Base-by-base conservation (phyloP, 306 rosid species). In the Acacia melanoxylon region DNA sequence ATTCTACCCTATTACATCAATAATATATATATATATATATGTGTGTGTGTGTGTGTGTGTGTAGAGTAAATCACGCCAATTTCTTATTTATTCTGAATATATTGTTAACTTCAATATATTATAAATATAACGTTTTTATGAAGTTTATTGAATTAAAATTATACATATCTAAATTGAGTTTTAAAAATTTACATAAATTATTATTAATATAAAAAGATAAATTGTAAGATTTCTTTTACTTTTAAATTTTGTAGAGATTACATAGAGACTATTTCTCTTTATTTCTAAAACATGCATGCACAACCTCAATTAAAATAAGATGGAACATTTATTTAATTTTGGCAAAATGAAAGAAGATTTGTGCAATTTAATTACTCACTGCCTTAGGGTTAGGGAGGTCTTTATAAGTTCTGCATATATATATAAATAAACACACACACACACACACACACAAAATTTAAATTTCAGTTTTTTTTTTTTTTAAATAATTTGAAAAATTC, bases 1-100 rank as follows among this genome's bases (percentile, higher is more conserved):
- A 56, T 79, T 85, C 79, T 77, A 78, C 66, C 80, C 80, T 78
- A 45, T 76, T 52, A 19, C 9, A 52, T 52, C 59, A 52, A 52
- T 29, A 29, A 27, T 27, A 27, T 27, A 27, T 27, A 27, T 27
- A 27, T 27, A 27, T 27, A 27, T 27, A 27, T 27, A 27, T 27
- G 1, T 1, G 1, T 1, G 1, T 27, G 1, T 27, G 1, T 27
- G 1, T 27, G 29, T 27, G 29, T 27, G 29, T 27, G 29, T 27
- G 29, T 27, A 27, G 31, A 22, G 67, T 61, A 3, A 24, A 24
- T 12, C 33, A 11, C 17, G 12, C 17, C 15, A 24, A 2, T 25
- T 61, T 61, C 4, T 61, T 61, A 61, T 24, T 61, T 25, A 61
- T 61, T 61, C 4, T 10, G 11, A 61, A 24, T 24, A 22, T 24